A percentile compares a stretch with the other conserved stretches of the same genome.
Conservation (phyloP, 2,329 filamentous ascomycete genomes). For the Alternaria gansuensis region DNA sequence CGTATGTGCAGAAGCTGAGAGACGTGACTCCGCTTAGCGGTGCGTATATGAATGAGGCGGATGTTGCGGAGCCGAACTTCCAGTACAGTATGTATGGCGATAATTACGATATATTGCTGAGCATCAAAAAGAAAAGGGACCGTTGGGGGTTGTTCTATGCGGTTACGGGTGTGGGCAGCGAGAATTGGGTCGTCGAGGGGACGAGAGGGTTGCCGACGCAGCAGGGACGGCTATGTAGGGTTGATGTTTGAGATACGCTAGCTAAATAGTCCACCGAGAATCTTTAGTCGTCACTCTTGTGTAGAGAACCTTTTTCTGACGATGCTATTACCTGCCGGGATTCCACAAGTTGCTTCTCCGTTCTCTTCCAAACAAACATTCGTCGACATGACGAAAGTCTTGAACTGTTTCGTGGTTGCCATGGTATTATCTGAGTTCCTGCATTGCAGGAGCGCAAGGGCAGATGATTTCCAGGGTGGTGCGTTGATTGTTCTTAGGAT, state of each 20-base stretch:
- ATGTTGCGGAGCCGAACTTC: constrained; percentile 40
- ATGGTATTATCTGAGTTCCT: too few species aligned
- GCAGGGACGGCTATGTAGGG: constrained; percentile 39
- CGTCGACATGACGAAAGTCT: too few species aligned
- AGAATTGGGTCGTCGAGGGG: constrained; percentile 37
- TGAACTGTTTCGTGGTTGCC: too few species aligned
- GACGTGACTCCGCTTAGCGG: constrained; percentile 40
- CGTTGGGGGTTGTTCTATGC: constrained; percentile 44
- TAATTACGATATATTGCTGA: constrained; percentile 36
- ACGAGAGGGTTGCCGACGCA: constrained; percentile 39
- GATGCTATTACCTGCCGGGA: too few species aligned
- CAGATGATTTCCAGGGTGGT: too few species aligned
- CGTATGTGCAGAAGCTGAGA: constrained; percentile 36
- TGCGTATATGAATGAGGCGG: constrained; percentile 51
- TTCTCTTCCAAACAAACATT: too few species aligned
- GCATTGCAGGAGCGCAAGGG: too few species aligned
- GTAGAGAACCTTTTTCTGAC: too few species aligned
- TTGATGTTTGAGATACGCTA: neutral
- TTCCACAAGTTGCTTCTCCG: too few species aligned
- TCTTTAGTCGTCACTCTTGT: neutral
- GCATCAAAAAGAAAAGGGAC: constrained; percentile 37
- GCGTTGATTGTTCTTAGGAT: too few species aligned
- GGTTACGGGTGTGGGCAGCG: constrained; percentile 38
- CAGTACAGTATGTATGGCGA: constrained; percentile 39
- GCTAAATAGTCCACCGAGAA: neutral